phyloP scores from a whole-genome alignment of 1,284 basidiomycete genomes.

The Trametes sp. region DNA sequence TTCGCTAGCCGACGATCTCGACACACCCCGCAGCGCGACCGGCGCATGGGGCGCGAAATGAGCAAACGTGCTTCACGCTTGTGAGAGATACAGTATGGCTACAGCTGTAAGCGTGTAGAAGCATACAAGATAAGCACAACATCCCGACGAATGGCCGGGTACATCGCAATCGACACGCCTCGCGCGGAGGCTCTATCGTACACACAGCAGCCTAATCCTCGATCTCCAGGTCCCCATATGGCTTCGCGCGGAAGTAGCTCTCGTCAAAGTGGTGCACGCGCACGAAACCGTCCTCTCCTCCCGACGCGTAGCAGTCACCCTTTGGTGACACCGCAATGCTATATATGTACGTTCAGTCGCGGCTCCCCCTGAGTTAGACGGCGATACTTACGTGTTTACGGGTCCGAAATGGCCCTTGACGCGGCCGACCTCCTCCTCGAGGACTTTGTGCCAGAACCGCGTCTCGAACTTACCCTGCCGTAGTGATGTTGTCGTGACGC shows the following conservation, averaged over 20 bases:
- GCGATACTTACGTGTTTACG: conserved; percentile 87
- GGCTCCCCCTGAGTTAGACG: not conserved
- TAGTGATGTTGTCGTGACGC: conserved; percentile 92
- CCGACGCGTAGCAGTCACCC: conserved; percentile 91
- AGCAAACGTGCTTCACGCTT: conserved; percentile 27
- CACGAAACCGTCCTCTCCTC: conserved; percentile 96
- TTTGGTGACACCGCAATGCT: conserved; percentile 93
- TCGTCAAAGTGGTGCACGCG: conserved; percentile 94
- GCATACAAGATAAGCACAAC: conserved; percentile 14
- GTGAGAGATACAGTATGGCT: conserved; percentile 28
- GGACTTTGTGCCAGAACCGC: conserved; percentile 98
- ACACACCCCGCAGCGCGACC: not conserved
- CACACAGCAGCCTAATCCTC: conserved; percentile 49
- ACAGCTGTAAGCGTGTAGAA: conserved; percentile 23
- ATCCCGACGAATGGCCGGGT: conserved; percentile 24
- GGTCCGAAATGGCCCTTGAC: conserved; percentile 98
- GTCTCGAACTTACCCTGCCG: conserved; percentile 99
- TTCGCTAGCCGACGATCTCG: conserved; percentile 20
- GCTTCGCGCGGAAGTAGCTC: conserved; percentile 87
- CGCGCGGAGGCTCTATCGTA: conserved; percentile 22
- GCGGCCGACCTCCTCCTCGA: conserved; percentile 97
- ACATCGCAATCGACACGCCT: conserved; percentile 1
- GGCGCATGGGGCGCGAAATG: conserved; percentile 6
- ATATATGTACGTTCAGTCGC: conserved; percentile 20
- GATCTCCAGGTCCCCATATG: conserved; percentile 90